phyloP scores from a whole-genome alignment of 2,329 filamentous ascomycete species.

The Monosporascus sp. region DNA sequence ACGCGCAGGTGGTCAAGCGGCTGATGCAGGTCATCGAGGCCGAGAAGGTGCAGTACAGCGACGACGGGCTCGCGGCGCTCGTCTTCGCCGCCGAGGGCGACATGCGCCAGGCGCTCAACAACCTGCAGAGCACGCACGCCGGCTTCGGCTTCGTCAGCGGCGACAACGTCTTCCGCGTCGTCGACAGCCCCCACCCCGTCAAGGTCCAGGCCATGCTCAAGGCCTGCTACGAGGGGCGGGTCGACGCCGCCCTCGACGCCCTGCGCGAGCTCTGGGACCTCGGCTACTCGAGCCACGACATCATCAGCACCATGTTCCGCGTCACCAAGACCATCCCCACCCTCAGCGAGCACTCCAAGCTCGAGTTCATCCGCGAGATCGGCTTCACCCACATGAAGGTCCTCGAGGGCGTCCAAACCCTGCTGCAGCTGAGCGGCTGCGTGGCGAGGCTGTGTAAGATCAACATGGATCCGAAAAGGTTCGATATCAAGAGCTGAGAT shows the following conservation, averaged over 20 bases:
- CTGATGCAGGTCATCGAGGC: slow-evolving; percentile 89
- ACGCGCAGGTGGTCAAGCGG: slow-evolving; percentile 86
- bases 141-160: slow-evolving; percentile 97
- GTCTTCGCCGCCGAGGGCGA: slow-evolving; percentile 97
- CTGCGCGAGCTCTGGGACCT: slow-evolving; percentile 89
- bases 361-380: slow-evolving; percentile 98
- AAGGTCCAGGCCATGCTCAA: slow-evolving; percentile 99
- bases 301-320: slow-evolving; percentile 98
- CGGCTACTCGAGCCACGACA: slow-evolving; percentile 97
- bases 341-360: slow-evolving; percentile 86
- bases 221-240: slow-evolving; percentile 86
- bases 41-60: slow-evolving; percentile 83
- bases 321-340: slow-evolving; percentile 95
- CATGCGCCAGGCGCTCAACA: slow-evolving; percentile 99
- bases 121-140: slow-evolving; percentile 85
- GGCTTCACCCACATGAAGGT: slow-evolving; percentile 99
- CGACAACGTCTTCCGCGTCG: slow-evolving; percentile 96
- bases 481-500: slow-evolving; percentile 40
- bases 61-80: slow-evolving; percentile 90
- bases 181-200: slow-evolving; percentile 94
- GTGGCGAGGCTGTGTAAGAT: slow-evolving; percentile 87
- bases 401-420: slow-evolving; percentile 91
- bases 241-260: slow-evolving; percentile 80
- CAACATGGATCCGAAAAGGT: slow-evolving; percentile 90
- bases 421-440: slow-evolving; percentile 89